Evolutionary conservation across 139 green algal genomes (phyloP), one percentile per base, ranked within the genome.

Genomic region (Tetraselmis chui): DNA sequence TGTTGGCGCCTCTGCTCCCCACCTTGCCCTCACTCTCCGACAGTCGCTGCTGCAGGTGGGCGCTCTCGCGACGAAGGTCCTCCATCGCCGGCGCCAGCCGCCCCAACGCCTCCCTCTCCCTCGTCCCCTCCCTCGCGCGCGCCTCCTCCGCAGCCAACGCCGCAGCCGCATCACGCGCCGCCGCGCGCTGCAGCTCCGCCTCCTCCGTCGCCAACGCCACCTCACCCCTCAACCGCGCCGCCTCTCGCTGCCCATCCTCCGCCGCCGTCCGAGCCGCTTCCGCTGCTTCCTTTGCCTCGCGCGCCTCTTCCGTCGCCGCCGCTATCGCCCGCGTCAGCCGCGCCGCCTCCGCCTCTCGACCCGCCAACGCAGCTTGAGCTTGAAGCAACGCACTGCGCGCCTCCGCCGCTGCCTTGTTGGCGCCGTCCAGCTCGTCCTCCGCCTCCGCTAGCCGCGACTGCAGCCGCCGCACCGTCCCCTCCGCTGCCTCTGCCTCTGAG

Each of bases 251-350:
- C 75, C 83, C 58, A 58, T 85, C 82, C 24, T 74, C 32, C 1
- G 77, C 74, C 80, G 84, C 80, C 5, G 74, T 29, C 76, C 84
- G 79, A 22, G 80, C 28, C 5, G 85, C 59, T 5, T 32, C 32
- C 74, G 59, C 28, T 1, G 75, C 58, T 1, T 32, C 45, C 30
- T 76, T 28, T 0, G 82, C 78, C 29, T 80, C 30, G 30, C 86
- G 81, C 83, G 85, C 31, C 81, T 89, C 83, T 29, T 80, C 79
- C 76, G 84, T 83, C 22, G 79, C 28, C 29, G 29, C 28, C 0
- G 78, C 78, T 32, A 84, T 26, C 31, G 80, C 30, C 18, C 59
- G 29, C 1, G 79, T 76, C 30, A 86, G 76, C 30, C 81, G 82
- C 31, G 75, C 77, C 74, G 76, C 28, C 59, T 87, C 86, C n/a